Percentiles rank a stretch among this genome's conserved stretches.
Evolutionary conservation across 495 filamentous ascomycete species (phyloP).

Genomic region (Astrothelium macrocarpum): DNA sequence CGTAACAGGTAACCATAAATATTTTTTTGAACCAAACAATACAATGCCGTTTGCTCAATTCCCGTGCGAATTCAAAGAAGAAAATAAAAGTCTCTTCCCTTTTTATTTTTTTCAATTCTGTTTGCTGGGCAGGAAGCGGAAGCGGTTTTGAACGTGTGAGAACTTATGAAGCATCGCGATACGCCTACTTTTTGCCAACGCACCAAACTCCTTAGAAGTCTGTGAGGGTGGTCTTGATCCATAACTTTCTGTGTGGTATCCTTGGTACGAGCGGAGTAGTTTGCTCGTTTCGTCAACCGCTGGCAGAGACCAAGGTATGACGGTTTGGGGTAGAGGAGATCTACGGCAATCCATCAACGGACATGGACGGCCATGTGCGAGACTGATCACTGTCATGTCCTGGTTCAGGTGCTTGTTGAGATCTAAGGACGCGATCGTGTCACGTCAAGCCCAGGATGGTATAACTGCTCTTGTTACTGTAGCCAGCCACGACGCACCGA

Average conservation of each 20-base stretch:
- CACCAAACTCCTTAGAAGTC: not conserved
- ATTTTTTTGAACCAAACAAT: not conserved
- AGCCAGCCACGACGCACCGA: not conserved
- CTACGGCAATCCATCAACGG: not conserved
- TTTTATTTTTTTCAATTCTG: no score
- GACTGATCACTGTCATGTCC: conserved; percentile 3
- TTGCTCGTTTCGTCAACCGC: not conserved
- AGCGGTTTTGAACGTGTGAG: conserved; percentile 1
- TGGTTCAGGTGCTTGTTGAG: conserved; percentile 1
- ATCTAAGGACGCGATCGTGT: not conserved
- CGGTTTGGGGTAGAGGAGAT: conserved; percentile 3
- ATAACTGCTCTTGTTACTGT: not conserved
- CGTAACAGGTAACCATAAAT: not conserved
- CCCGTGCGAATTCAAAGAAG: no score
- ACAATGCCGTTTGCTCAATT: not conserved
- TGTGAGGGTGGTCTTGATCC: not conserved
- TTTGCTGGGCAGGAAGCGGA: not conserved
- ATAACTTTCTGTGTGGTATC: not conserved
- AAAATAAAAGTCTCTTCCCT: no score
- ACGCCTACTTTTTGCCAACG: not conserved
- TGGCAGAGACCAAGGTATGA: not conserved
- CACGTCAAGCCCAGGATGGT: not conserved
- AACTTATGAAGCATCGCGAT: not conserved
- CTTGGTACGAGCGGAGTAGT: conserved; percentile 2
- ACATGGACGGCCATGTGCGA: conserved; percentile 4